These are phyloP conservation scores for Nemania bipapillata DNA, from an alignment of 2,329 filamentous ascomycete species.

Conservation along the genomic window DNA sequence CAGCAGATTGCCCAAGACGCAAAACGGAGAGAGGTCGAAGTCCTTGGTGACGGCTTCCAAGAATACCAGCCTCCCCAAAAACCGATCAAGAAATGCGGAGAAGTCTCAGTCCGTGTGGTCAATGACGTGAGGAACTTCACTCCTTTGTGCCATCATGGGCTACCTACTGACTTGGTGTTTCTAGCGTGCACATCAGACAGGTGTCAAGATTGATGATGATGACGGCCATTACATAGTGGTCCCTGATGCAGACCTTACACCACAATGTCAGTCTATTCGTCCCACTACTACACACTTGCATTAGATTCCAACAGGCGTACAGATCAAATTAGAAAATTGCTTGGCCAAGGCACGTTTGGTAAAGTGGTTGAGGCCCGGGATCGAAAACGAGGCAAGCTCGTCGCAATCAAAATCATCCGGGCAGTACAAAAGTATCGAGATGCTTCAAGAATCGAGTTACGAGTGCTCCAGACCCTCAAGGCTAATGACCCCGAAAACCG, in stretches of 20 bases:
- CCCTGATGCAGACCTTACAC: constrained; percentile 84
- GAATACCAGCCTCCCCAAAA: constrained; percentile 88
- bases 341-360: constrained; percentile 97
- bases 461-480: constrained; percentile 89
- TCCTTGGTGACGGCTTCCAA: constrained; percentile 74
- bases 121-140: constrained; percentile 67
- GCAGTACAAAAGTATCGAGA: constrained; percentile 98
- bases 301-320: constrained; percentile 37
- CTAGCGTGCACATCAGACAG: constrained; percentile 57
- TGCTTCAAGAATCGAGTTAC: constrained; percentile 91
- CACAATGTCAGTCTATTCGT: constrained; percentile 76
- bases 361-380: constrained; percentile 97
- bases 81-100: constrained; percentile 88
- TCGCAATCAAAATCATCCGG: constrained; percentile 97
- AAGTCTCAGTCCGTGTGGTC: constrained; percentile 73
- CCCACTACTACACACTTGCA: neutral
- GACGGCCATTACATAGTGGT: constrained; percentile 97
- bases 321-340: constrained; percentile 89
- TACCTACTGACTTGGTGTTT: constrained; percentile 32
- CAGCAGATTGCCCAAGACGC: constrained; percentile 85
- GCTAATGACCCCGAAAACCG: constrained; percentile 91
- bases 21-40: constrained; percentile 79
- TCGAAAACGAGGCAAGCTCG: constrained; percentile 76
- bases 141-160: neutral
- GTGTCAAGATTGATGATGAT: constrained; percentile 87